Percentiles rank a stretch among this genome's conserved stretches.
phyloP scores from a whole-genome alignment of 371 early-diverging fungal genomes.

The Lichtheimia ramosa region DNA sequence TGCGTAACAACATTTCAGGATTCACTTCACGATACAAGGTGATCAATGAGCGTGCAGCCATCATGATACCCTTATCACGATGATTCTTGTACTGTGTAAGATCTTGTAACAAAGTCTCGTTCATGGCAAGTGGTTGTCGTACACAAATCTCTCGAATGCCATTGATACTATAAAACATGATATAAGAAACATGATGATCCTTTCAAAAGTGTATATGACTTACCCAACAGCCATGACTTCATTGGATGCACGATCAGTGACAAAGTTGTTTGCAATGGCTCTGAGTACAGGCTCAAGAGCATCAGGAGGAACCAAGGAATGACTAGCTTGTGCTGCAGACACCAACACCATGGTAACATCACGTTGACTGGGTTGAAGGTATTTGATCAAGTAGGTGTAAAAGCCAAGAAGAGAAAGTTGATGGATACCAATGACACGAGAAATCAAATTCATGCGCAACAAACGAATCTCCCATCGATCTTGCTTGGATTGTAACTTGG shows the following conservation, averaged over 20 bases:
- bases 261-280: constrained; percentile 94
- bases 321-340: constrained; percentile 86
- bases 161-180: constrained; percentile 64
- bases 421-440: constrained; percentile 93
- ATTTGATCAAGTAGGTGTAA: constrained; percentile 87
- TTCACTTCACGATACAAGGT: constrained; percentile 90
- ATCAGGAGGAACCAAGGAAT: constrained; percentile 93
- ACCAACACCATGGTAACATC: constrained; percentile 94
- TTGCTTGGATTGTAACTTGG: constrained; percentile 65
- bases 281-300: constrained; percentile 79
- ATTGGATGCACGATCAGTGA: constrained; percentile 83
- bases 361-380: constrained; percentile 90
- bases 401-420: constrained; percentile 86
- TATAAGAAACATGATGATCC: not conserved
- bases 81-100: constrained; percentile 89
- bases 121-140: constrained; percentile 90
- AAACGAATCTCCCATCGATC: constrained; percentile 87
- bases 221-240: constrained; percentile 94
- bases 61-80: constrained; percentile 88
- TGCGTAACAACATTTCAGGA: constrained; percentile 87
- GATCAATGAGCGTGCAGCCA: constrained; percentile 89
- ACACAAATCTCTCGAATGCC: constrained; percentile 90
- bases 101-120: constrained; percentile 82
- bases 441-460: constrained; percentile 88
- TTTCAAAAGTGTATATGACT: not conserved